Base-by-base conservation (phyloP, 2,329 filamentous ascomycete genomes). In the Teratosphaeria nubilosa region DNA sequence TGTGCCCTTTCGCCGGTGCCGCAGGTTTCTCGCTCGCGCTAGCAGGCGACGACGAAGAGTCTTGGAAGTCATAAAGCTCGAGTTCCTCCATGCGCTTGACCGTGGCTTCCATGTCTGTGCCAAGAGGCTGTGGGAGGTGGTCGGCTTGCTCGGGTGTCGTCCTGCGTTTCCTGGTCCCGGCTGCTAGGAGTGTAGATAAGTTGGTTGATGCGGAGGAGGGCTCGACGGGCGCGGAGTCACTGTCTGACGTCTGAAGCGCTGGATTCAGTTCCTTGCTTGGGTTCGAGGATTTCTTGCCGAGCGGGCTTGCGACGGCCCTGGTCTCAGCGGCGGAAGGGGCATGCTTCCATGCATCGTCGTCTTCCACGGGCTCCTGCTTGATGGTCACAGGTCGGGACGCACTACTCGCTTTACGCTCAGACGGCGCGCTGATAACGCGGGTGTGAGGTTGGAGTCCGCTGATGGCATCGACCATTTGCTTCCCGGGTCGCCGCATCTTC, bases 401-500 rank as follows among this genome's bases (percentile, higher is more conserved):
- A 48, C 13, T 55, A 50, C 31, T 53, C 53, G 45, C 37, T 52
- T 56, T 62, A 55, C 57, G 56, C 53, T 60, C 60, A 13, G 51
- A 55, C 16, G 64, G 58, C 53, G 59, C 57, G 64, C 63, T 69
- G 64, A 70, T 68, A 63, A 60, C 65, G 48, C 61, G 59, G 22
- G 64, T 58, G 6, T 62, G 66, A 59, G 68, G 65, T 32, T 69
- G 65, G 13, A 69, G 63, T 2, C 69, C 69, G 48, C 64, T 63
- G 5, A 80, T 71, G 1, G 77, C 77, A 63, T 79, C 76, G 1
- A 74, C 74, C 56, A 78, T 66, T 55, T 77, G 72, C 61, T 77
- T 77, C 54, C 71, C 72, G 1, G 77, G 76, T 27, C 78, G 72
- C 22, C 78, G 71, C 77, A 80, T 79, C 63, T 80, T 80, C 16